A percentile compares a stretch with the other conserved stretches of the same genome.
Evolutionary conservation across 495 filamentous ascomycete genomes (phyloP).

Genomic region (Neurospora sp.): DNA sequence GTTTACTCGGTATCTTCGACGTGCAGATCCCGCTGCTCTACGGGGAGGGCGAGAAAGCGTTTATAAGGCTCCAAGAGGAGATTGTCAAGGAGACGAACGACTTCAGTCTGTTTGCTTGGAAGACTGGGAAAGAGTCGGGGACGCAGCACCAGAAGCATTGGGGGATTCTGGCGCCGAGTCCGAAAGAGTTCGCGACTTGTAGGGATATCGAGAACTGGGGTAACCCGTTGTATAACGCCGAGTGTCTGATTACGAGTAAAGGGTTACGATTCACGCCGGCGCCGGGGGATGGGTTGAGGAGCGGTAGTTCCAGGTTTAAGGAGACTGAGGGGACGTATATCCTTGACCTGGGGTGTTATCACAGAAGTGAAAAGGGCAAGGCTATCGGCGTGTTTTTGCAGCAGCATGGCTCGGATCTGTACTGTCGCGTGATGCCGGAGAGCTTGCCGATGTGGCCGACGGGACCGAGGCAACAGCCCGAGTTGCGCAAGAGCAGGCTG

Average conservation of each 20-base stretch:
- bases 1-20: constrained; percentile 20
- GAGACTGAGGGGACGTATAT: constrained; percentile 7
- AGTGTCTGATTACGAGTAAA: constrained; percentile 8
- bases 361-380: neutral
- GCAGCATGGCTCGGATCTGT: constrained; percentile 14
- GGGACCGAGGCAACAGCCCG: neutral
- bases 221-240: constrained; percentile 10
- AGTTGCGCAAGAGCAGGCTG: neutral
- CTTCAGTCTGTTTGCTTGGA: constrained; percentile 10
- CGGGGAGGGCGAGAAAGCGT: constrained; percentile 12
- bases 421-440: constrained; percentile 8
- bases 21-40: constrained; percentile 13
- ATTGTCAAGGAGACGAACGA: constrained; percentile 12
- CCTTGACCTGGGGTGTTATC: constrained; percentile 10
- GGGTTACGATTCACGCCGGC: constrained; percentile 9
- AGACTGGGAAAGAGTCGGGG: neutral
- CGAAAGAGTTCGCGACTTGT: constrained; percentile 2
- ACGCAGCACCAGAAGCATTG: constrained; percentile 4
- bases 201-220: constrained; percentile 1
- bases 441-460: neutral
- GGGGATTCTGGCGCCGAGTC: constrained; percentile 6
- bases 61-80: constrained; percentile 13
- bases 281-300: constrained; percentile 1
- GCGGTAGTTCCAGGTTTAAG: neutral
- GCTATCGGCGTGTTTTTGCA: constrained; percentile 10